These are phyloP conservation scores for Sanguinoderma infundibulare DNA, from an alignment of 1,284 basidiomycete genomes.

Conservation along the genomic window DNA sequence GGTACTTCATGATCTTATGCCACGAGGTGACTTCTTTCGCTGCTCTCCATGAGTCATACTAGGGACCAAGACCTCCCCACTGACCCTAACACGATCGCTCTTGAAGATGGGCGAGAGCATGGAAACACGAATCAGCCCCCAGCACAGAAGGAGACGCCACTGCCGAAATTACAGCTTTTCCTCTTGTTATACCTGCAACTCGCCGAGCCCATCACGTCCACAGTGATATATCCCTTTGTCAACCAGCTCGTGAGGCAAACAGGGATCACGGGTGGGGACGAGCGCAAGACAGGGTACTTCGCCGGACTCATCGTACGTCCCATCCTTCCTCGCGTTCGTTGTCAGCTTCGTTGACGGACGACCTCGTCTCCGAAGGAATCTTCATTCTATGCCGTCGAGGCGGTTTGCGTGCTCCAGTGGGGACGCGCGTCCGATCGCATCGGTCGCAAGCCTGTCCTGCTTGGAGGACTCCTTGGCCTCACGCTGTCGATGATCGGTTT, in stretches of 20 bases:
- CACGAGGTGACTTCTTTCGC: neutral
- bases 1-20: neutral
- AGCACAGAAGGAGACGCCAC: slow-evolving; percentile 46
- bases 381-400: slow-evolving; percentile 67
- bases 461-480: slow-evolving; percentile 69
- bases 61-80: neutral
- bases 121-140: neutral
- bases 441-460: slow-evolving; percentile 70
- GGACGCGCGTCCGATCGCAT: slow-evolving; percentile 67
- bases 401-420: slow-evolving; percentile 70
- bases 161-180: slow-evolving; percentile 67
- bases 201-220: slow-evolving; percentile 55
- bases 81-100: neutral
- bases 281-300: slow-evolving; percentile 53
- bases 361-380: slow-evolving; percentile 54
- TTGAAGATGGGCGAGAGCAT: neutral
- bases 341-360: neutral
- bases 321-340: slow-evolving; percentile 1
- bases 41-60: neutral
- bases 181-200: slow-evolving; percentile 65
- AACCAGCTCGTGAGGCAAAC: slow-evolving; percentile 56
- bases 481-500: slow-evolving; percentile 68
- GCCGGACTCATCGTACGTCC: slow-evolving; percentile 55
- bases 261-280: slow-evolving; percentile 65
- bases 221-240: slow-evolving; percentile 68